Conservation (phyloP, 371 early-diverging fungal genomes). For the Actinomortierella ambigua region DNA sequence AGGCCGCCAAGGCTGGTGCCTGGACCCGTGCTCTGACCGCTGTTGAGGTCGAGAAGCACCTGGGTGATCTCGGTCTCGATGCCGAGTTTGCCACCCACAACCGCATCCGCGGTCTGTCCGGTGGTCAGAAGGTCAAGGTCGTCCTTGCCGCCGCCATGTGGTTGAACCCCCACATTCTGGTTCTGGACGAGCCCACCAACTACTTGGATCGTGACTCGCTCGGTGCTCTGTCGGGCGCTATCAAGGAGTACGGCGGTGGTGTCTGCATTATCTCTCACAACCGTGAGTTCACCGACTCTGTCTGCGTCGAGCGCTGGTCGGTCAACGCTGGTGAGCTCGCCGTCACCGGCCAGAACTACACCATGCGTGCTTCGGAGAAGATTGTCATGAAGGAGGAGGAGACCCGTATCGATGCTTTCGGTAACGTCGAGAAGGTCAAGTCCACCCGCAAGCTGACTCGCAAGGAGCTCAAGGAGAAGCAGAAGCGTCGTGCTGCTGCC, state of each 20-base stretch:
- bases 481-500: slow-evolving; percentile 45
- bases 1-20: slow-evolving; percentile 68
- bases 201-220: slow-evolving; percentile 79
- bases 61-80: slow-evolving; percentile 69
- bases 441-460: slow-evolving; percentile 46
- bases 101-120: slow-evolving; percentile 83
- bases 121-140: slow-evolving; percentile 92
- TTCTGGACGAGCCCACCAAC: slow-evolving; percentile 89
- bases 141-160: slow-evolving; percentile 86
- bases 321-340: slow-evolving; percentile 67
- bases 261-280: slow-evolving; percentile 80
- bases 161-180: slow-evolving; percentile 85
- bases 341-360: slow-evolving; percentile 34
- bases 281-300: slow-evolving; percentile 69
- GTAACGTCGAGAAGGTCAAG: slow-evolving; percentile 47
- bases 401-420: slow-evolving; percentile 42
- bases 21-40: slow-evolving; percentile 64
- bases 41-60: slow-evolving; percentile 71
- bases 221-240: slow-evolving; percentile 69
- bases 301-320: slow-evolving; percentile 72
- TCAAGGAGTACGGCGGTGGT: slow-evolving; percentile 74
- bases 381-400: slow-evolving; percentile 44
- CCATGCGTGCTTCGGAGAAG: slow-evolving; percentile 36
- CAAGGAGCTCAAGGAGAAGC: slow-evolving; percentile 45
- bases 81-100: slow-evolving; percentile 79